Evolutionary conservation across 2,329 filamentous ascomycete species (phyloP).

Genomic region (Sclerotinia borealis): DNA sequence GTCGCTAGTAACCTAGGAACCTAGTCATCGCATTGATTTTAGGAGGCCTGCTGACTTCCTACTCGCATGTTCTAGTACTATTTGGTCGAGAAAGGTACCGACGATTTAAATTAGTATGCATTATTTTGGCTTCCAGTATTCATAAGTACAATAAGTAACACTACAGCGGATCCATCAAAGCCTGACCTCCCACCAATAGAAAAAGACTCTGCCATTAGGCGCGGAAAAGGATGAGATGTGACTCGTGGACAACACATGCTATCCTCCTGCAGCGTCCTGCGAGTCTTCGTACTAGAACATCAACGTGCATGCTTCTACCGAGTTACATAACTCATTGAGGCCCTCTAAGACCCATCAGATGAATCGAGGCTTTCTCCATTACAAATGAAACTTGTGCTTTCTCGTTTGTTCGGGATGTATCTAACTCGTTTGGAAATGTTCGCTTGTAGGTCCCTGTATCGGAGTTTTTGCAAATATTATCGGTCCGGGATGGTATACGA

Average conservation of each 20-base stretch:
- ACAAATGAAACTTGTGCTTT: not conserved
- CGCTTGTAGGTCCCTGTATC: not conserved
- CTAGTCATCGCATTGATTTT: not conserved
- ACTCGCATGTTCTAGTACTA: not conserved
- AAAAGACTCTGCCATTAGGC: not conserved
- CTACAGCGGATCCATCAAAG: not conserved
- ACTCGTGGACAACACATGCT: not conserved
- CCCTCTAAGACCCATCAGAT: not conserved
- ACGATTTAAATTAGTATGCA: not conserved
- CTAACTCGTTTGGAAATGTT: not conserved
- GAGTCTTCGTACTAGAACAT: not conserved
- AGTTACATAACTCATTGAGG: not conserved
- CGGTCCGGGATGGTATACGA: no score
- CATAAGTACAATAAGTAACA: not conserved
- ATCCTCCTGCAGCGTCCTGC: not conserved
- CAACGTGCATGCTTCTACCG: not conserved
- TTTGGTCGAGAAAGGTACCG: not conserved
- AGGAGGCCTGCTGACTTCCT: constrained; percentile 6
- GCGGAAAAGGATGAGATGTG: not conserved
- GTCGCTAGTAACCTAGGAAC: not conserved
- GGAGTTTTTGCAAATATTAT: no score
- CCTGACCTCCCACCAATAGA: not conserved
- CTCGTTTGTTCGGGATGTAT: not conserved
- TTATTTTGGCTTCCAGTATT: not conserved
- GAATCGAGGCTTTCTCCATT: not conserved